Conservation (phyloP, 2,329 filamentous ascomycete species). For the Aspergillus amoenus region DNA sequence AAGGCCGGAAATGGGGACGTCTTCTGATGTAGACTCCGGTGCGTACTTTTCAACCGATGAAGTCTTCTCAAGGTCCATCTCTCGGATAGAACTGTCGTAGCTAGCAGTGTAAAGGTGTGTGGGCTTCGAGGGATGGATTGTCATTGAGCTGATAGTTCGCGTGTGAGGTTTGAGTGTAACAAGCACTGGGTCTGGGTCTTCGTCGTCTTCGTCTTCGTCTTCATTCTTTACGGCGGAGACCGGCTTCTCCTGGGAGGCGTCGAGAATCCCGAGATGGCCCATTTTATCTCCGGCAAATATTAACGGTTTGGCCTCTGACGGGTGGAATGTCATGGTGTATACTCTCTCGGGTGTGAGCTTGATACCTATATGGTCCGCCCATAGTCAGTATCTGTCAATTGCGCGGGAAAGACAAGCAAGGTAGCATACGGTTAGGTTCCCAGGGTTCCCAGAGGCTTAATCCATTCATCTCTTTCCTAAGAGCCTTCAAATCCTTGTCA, state of each 20-base stretch:
- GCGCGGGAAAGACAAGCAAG: not conserved
- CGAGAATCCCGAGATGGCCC: conserved; percentile 85
- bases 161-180: conserved; percentile 88
- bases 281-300: conserved; percentile 94
- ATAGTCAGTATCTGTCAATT: not conserved
- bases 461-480: conserved; percentile 74
- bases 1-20: conserved; percentile 78
- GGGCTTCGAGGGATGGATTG: conserved; percentile 70
- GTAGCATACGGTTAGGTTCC: conserved; percentile 67
- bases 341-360: conserved; percentile 87
- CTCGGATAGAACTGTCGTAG: conserved; percentile 89
- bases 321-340: conserved; percentile 87
- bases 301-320: conserved; percentile 78
- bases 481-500: conserved; percentile 69
- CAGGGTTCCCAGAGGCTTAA: conserved; percentile 81
- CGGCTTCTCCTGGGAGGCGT: conserved; percentile 60
- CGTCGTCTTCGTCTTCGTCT: conserved; percentile 62
- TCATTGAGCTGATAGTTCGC: conserved; percentile 81
- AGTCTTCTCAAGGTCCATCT: conserved; percentile 78
- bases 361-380: conserved; percentile 59
- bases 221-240: conserved; percentile 45
- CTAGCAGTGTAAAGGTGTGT: conserved; percentile 81
- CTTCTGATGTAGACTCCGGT: conserved; percentile 65
- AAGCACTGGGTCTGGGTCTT: conserved; percentile 71
- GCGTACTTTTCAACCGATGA: conserved; percentile 80